Evolutionary conservation across 495 filamentous ascomycete genomes (phyloP), one percentile per base, ranked within the genome.

Genomic region (Collariella sp.): DNA sequence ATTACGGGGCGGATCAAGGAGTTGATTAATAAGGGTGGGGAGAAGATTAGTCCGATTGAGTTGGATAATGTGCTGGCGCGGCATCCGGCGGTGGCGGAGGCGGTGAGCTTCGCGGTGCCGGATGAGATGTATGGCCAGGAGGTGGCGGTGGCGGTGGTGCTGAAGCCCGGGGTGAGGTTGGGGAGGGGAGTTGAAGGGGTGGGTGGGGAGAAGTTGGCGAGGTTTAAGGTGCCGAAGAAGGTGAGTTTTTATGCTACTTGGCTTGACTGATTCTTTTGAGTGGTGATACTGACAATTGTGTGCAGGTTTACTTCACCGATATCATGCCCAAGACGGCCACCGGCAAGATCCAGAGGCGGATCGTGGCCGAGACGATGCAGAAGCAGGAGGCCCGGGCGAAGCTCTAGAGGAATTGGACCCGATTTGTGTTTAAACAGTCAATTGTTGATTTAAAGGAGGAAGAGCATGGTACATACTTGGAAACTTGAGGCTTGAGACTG

Each of bases 281-380:
- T 19, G 44, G 33, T 1, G 5, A 10, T 22, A 13, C 2, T 3
- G 24, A 13, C 31, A 18, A 24, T 40, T 35, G 31, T 47, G 18
- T 39, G 20, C 59, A 86, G 83, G 72, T 91, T 23, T 91, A 83
- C 69, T 88, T 89, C 57, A 87, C 85, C 6, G 75, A 86, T 49
- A 69, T 81, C 52, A 91, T 93, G 80, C 88, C 88, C 34, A 91
- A 91, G 73, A 94, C 88, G 20, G 86, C 88, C n/a, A 94, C 88
- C 7, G 88, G 88, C 24, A 94, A 91, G 73, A 82, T 91, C 48
- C 88, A 91, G 70, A 71, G 88, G 50, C 76, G 86, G 31, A 84
- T 87, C 56, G 86, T 91, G 11, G 88, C 88, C 5, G 84, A 91
- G 68, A 75, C 77, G 13, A 91, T 93, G 85, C 69, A 79, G 63